Evolutionary conservation across 768 basidiomycete species (phyloP), one percentile per base, ranked within the genome.

Genomic region (Guyanaporus albipodus): DNA sequence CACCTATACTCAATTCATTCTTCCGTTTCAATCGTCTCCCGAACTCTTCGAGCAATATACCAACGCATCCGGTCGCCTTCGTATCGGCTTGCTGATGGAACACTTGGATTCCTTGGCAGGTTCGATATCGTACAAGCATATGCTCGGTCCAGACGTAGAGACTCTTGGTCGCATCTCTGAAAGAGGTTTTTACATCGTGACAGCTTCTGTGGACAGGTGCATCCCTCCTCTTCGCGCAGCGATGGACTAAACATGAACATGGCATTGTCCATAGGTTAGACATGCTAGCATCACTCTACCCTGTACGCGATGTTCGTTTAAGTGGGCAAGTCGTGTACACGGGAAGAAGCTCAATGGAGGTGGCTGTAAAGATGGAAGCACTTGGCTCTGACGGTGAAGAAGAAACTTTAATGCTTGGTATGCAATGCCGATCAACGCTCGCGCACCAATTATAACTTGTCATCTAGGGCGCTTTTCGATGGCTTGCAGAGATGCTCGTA

Each of bases 51-150:
- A 87, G 54, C 73, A 79, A 49, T 87, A 87, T 56, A 83, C 77
- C 7, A 87, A 86, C 57, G 83, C 83, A 0, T 72, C 73, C 21
- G 86, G 86, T 15, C 82, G 83, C 15, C 80, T 87, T 50, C 76
- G 85, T 33, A 85, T 73, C 2, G 85, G 86, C 34, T 81, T 79
- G 69, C 67, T 88, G 22, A 82, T 87, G 80, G 83, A 87, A 66
- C 83, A 90, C 59, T 72, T 91, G 27, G 89, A 92, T 60, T 87
- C 86, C 4, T 70, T 91, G n/a, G 88, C 89, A 6, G 89, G 88
- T 24, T 85, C 84, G 4, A 87, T 91, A 47, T 75, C 87, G 4
- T 91, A 91, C 66, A 85, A 88, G 61, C 88, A 91, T 66, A 73
- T 88, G 75, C 74, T 87, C 5, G 85, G 83, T 2, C 84, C 83